These are phyloP conservation scores for Pittosporum tobira DNA, from an alignment of 129 eudicot species.

Conservation along the genomic window DNA sequence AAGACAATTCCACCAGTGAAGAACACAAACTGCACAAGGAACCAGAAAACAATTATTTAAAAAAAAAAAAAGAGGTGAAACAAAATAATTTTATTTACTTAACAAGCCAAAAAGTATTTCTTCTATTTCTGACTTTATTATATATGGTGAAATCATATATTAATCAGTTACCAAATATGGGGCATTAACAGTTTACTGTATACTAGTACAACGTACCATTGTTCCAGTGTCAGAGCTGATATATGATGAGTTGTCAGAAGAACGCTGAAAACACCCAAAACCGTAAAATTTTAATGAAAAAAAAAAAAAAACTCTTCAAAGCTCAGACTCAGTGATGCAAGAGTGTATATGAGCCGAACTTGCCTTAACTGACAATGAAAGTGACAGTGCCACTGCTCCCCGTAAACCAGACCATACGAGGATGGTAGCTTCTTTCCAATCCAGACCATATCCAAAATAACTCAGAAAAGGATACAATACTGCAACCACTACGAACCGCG, in stretches of 20 bases:
- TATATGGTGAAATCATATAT: background rate
- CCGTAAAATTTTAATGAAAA: background rate
- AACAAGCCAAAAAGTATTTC: too few relatives aligned
- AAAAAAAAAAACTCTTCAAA: background rate
- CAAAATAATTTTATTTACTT: background rate
- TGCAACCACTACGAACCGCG: conserved; percentile 60
- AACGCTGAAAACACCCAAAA: conserved; percentile 50
- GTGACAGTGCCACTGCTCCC: conserved; percentile 92
- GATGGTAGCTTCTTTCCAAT: conserved; percentile 88
- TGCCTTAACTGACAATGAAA: conserved; percentile 84
- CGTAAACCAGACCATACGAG: conserved; percentile 89
- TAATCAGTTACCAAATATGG: background rate
- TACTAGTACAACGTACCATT: conserved; percentile 44
- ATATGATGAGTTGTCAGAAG: conserved; percentile 43
- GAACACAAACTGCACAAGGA: conserved; percentile 77
- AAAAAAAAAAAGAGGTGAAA: background rate
- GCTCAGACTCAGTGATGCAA: background rate
- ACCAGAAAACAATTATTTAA: background rate
- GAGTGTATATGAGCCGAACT: conserved; percentile 17
- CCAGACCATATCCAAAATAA: conserved; percentile 85
- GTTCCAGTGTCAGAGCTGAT: conserved; percentile 65
- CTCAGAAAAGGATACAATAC: conserved; percentile 60
- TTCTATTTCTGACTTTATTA: too few relatives aligned
- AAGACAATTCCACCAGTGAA: conserved; percentile 91
- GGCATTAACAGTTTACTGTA: background rate